Evolutionary conservation across 1,284 basidiomycete genomes (phyloP), one percentile per base, ranked within the genome.

Genomic region (Naganishia sp.): DNA sequence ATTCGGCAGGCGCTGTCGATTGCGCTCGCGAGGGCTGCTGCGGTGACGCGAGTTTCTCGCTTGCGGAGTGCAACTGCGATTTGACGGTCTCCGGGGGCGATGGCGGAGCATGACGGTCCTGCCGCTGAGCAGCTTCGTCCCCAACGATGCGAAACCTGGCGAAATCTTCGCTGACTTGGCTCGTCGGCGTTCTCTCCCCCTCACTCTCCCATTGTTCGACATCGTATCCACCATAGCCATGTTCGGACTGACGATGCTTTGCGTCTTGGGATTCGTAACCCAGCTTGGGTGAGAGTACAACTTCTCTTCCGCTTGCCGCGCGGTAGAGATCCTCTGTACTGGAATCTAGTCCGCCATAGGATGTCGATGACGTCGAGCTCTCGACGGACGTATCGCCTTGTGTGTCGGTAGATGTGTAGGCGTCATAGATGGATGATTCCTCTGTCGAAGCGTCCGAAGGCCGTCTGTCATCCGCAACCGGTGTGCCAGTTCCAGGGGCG

Each of bases 341-440:
- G 31, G 50, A 57, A 52, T 61, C 65, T 3, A 49, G 21, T 16
- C 74, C 74, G 16, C 82, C 81, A 6, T 84, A 84, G 31, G 73
- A 75, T 25, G 73, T 71, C 1, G 74, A 75, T 5, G 87, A 84
- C 0, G 73, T 54, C 4, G 77, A 78, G 25, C 65, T 67, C 45
- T 66, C 65, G 25, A 61, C 52, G 31, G 66, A 69, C 16, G 65
- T 65, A 5, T 82, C 79, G 16, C 85, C 84, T 64, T 83, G 55
- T 16, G 59, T 82, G 55, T 81, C 79, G n/a, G 59, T 50, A 11
- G 59, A 25, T 10, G 80, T 85, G 75, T 94, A 94, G 2, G 90
- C 85, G 72, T 93, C 92, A 75, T 88, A 90, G 70, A 94, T 92
- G 36, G 84, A 84, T 3, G 86, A 79, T 72, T 92, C 90, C 69